Evolutionary conservation across 768 basidiomycete species (phyloP).

Genomic region (Russula virescens): DNA sequence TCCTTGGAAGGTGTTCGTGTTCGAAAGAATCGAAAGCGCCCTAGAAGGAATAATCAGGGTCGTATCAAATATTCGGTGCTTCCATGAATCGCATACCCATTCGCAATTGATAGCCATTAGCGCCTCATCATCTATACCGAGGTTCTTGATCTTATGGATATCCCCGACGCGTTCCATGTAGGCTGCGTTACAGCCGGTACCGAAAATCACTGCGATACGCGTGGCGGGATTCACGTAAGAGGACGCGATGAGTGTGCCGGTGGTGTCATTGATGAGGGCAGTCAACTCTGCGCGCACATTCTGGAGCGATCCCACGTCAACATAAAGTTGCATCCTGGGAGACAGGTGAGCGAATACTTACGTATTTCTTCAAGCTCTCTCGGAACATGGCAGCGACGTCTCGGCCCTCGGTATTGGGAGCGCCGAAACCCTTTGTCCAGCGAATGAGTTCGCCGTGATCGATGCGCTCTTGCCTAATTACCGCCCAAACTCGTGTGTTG

Average conservation of each 20-base stretch:
- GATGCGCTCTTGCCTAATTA: slow-evolving; percentile 76
- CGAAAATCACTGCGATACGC: slow-evolving; percentile 94
- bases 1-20: slow-evolving; percentile 91
- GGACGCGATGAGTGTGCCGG: slow-evolving; percentile 94
- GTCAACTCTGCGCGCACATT: slow-evolving; percentile 77
- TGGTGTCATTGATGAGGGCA: slow-evolving; percentile 96
- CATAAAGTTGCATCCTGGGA: background rate
- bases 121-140: slow-evolving; percentile 58
- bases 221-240: slow-evolving; percentile 90
- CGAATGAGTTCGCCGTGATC: slow-evolving; percentile 93
- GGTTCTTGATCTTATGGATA: slow-evolving; percentile 76
- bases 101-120: slow-evolving; percentile 97
- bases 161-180: slow-evolving; percentile 89
- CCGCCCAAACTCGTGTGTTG: background rate
- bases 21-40: slow-evolving; percentile 96
- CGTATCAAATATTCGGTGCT: background rate
- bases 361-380: slow-evolving; percentile 68
- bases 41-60: slow-evolving; percentile 35
- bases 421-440: slow-evolving; percentile 99
- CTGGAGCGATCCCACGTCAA: slow-evolving; percentile 36
- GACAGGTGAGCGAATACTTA: slow-evolving; percentile 34
- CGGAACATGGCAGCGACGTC: slow-evolving; percentile 95
- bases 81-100: slow-evolving; percentile 54
- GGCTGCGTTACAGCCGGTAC: slow-evolving; percentile 97
- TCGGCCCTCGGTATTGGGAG: slow-evolving; percentile 81